Evolutionary conservation across 2,329 filamentous ascomycete genomes (phyloP).

Genomic region (Colletotrichum scovillei): DNA sequence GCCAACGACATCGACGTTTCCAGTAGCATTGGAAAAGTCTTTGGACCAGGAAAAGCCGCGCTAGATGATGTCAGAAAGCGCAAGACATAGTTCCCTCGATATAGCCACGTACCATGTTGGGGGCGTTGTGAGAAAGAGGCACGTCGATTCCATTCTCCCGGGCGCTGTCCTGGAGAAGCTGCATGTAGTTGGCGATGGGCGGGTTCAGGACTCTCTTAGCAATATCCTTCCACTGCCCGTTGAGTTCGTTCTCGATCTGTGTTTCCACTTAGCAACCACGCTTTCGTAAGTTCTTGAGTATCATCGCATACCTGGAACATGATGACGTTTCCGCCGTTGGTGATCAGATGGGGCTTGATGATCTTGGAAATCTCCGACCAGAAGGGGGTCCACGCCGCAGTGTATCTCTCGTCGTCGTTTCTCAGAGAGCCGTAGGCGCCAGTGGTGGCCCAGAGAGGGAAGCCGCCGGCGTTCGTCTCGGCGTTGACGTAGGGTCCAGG

Average conservation of each 20-base stretch:
- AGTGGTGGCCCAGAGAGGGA: conserved; percentile 71
- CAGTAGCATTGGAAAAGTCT: conserved; percentile 66
- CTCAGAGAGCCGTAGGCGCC: conserved; percentile 66
- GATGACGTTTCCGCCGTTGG: conserved; percentile 66
- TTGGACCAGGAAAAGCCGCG: conserved; percentile 66
- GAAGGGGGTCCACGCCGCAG: conserved; percentile 65
- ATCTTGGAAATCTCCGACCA: conserved; percentile 61
- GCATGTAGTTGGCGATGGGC: conserved; percentile 66
- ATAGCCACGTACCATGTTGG: conserved; percentile 59
- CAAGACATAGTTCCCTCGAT: neutral
- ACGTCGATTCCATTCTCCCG: conserved; percentile 68
- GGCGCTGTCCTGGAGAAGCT: conserved; percentile 63
- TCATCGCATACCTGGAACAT: conserved; percentile 52
- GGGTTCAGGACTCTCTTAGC: conserved; percentile 58
- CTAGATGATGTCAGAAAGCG: neutral
- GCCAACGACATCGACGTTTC: conserved; percentile 65
- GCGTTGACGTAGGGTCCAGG: conserved; percentile 74
- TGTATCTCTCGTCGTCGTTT: conserved; percentile 64
- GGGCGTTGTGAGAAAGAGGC: conserved; percentile 68
- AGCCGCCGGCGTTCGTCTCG: conserved; percentile 71
- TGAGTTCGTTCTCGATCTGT: conserved; percentile 67
- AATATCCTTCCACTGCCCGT: conserved; percentile 54
- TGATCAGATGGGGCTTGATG: conserved; percentile 64
- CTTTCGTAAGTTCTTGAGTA: neutral
- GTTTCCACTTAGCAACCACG: neutral